Base-by-base conservation (phyloP, 2,329 filamentous ascomycete species). In the Aureobasidium lini region DNA sequence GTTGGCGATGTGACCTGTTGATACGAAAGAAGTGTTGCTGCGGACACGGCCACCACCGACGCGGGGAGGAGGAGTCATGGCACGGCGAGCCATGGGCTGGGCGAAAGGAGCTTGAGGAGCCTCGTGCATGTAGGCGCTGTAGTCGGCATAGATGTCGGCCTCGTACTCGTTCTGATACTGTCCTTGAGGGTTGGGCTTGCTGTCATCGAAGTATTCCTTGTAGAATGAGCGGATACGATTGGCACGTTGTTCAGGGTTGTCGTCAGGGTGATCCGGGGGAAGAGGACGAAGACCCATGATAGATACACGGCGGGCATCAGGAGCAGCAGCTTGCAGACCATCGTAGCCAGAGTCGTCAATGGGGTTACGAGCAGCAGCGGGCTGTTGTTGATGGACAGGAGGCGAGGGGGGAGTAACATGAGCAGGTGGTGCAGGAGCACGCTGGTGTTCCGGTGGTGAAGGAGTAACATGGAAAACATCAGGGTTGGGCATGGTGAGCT, bases 181-280 rank as follows among this genome's bases (percentile, higher is more conserved):
- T 16, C 62, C 67, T 31, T 62, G 68, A 11, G 71, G 70, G 43
- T 75, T 76, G 2, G 76, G 73, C 70, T 85, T 89, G 61, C 79
- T 84, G 43, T 96, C 93, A 65, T 97, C 94, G 67, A 99, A 99
- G 77, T 99, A 99, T 71, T 99, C 94, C 77, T 96, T 96, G 79
- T 99, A 99, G 78, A 99, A 99, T 4, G 94, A 99, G 72, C 94
- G 84, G 66, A 99, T 99, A 61, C 94, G 86, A 78, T 96, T 97
- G 64, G 94, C 94, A 68, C 94, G 85, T 69, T 93, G 86, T 73
- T 97, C 94, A 0, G 94, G 91, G 70, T 96, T 93, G 70, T 97
- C 94, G 3, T 86, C 84, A 44, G 89, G 84, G 64, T 95, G 89
- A 68, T 92, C 86, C 37, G 91, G 90, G 5, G 94, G 94, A 63